phyloP scores from a whole-genome alignment of 2,329 filamentous ascomycete genomes.

The Davidsoniella australis region DNA sequence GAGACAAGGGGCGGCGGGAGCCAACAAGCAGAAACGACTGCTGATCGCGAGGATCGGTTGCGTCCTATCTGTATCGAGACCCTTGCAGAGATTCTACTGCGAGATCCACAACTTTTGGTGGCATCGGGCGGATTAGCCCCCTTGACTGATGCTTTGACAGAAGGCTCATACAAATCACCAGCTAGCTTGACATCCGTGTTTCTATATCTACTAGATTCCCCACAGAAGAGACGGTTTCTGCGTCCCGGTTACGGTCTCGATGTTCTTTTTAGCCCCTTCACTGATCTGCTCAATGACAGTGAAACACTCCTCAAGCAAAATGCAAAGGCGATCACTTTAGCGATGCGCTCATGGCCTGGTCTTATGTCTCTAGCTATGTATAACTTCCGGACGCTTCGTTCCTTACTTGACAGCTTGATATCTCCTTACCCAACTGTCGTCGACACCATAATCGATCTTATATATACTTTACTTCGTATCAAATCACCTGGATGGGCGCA shows the following conservation, averaged over 20 bases:
- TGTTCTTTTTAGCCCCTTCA: constrained; percentile 79
- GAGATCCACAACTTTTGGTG: constrained; percentile 65
- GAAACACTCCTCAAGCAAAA: constrained; percentile 61
- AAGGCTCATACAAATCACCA: constrained; percentile 81
- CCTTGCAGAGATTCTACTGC: constrained; percentile 75
- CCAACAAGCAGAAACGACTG: constrained; percentile 41
- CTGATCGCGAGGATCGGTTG: constrained; percentile 69
- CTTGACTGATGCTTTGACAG: constrained; percentile 78
- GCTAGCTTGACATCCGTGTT: constrained; percentile 81
- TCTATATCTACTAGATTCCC: constrained; percentile 74
- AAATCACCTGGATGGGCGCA: constrained; percentile 91
- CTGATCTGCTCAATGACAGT: constrained; percentile 53
- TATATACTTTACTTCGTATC: constrained; percentile 68
- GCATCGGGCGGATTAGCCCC: constrained; percentile 71
- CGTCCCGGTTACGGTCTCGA: constrained; percentile 80
- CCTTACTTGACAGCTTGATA: constrained; percentile 50
- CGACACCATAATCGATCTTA: constrained; percentile 72
- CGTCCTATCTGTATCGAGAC: constrained; percentile 87
- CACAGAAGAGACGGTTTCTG: constrained; percentile 64
- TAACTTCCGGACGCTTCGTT: constrained; percentile 67
- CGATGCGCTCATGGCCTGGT: constrained; percentile 87
- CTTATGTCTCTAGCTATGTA: constrained; percentile 79
- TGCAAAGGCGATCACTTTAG: constrained; percentile 76
- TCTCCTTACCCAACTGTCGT: constrained; percentile 37
- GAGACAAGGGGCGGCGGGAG: constrained; percentile 43